Evolutionary conservation across 75 land plant species (phyloP), one percentile per base, ranked within the genome.

Genomic region (Gnetum montanum): DNA sequence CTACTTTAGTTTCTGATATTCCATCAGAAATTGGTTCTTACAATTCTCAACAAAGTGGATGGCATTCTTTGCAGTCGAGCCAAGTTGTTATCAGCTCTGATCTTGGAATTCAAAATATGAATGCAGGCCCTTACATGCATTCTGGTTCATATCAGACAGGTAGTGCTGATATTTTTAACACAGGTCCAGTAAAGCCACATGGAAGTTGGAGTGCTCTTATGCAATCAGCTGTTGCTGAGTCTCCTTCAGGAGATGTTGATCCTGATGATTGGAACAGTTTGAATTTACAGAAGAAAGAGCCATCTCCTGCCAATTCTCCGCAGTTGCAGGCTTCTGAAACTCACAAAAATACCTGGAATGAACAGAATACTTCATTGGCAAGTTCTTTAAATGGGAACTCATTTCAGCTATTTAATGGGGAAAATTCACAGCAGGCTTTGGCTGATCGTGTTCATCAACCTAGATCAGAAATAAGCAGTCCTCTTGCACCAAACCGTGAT

Each of bases 201-300:
- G 81, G 81, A 13, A 78, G 75, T 45, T 82, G 82, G 82, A 82
- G 86, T 75, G 86, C 82, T 43, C 82, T 82, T 23, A 78, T 82
- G 86, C 86, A 82, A 65, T 80, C 82, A 43, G 86, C 86, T 54
- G 72, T 82, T 8, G 83, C 74, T 31, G 82, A 78, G 57, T 69
- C 86, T 33, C 72, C 82, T n/a, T 74, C 82, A 50, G 67, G 72
- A 62, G 86, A 78, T 29, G 86, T 70, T 26, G 4, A 59, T 11
- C 70, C 71, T 31, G 82, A 82, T 25, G 81, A 78, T 55, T 82
- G 82, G 82, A 74, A 71, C 66, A 76, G 81, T 13, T 33, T 77
- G 60, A 74, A 65, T 47, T 70, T 65, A 40, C 71, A 70, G 47
- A 73, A 73, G 49, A 63, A 60, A 5, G 77, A 77, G 48, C 51